phyloP scores from a whole-genome alignment of 805 yeast species.

The Danielia reshetovae region DNA sequence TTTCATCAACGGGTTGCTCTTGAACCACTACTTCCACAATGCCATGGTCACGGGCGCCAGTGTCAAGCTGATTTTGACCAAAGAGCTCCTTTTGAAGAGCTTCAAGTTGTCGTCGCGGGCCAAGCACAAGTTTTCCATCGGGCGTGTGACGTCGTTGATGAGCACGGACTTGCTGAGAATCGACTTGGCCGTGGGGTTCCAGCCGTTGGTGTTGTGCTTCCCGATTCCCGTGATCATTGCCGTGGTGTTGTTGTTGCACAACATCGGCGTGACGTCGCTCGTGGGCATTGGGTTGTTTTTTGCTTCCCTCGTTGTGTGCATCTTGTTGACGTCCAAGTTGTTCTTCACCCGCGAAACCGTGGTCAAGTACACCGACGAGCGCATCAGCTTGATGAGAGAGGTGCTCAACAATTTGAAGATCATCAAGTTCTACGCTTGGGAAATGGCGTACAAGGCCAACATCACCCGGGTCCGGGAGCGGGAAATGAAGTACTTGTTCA shows the following conservation, averaged over 20 bases:
- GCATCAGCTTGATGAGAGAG: constrained; percentile 42
- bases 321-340: constrained; percentile 30
- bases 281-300: constrained; percentile 41
- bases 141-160: constrained; percentile 39
- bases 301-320: constrained; percentile 31
- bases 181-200: constrained; percentile 42
- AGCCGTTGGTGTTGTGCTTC: constrained; percentile 38
- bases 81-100: constrained; percentile 35
- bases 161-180: constrained; percentile 42
- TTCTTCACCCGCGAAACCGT: constrained; percentile 33
- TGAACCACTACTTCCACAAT: constrained; percentile 41
- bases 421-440: constrained; percentile 47
- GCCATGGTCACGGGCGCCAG: constrained; percentile 43
- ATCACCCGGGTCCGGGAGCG: constrained; percentile 32
- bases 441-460: constrained; percentile 35
- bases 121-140: constrained; percentile 32
- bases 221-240: constrained; percentile 42
- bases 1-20: constrained; percentile 33
- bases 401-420: constrained; percentile 37
- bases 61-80: constrained; percentile 37
- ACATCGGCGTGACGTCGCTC: constrained; percentile 38
- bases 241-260: constrained; percentile 29
- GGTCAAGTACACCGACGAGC: constrained; percentile 37
- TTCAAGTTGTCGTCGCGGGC: constrained; percentile 34
- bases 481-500: constrained; percentile 39